phyloP scores from a whole-genome alignment of 2,329 filamentous ascomycete genomes.

The Penicillium sp. region DNA sequence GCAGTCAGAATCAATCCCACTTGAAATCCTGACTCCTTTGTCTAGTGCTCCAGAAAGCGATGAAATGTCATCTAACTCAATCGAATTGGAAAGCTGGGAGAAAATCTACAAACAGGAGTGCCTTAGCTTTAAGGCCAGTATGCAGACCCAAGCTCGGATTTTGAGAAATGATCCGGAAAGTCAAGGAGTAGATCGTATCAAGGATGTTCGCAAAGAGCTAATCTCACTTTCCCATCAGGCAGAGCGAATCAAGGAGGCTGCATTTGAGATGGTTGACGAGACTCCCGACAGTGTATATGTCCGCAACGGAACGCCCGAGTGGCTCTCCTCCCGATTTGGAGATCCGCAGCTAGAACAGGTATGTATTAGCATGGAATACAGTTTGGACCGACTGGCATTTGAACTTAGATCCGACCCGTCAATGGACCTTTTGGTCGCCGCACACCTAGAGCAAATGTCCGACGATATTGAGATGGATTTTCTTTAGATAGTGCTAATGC shows the following conservation, averaged over 20 bases:
- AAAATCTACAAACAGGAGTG: background rate
- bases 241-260: background rate
- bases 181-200: background rate
- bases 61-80: background rate
- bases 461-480: slow-evolving; percentile 2
- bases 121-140: background rate
- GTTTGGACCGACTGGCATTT: background rate
- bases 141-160: background rate
- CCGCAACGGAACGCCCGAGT: background rate
- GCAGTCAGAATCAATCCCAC: too few species aligned
- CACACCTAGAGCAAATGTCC: background rate
- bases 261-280: background rate
- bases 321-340: background rate
- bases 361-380: background rate
- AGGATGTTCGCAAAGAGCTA: background rate
- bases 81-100: background rate
- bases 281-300: background rate
- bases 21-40: background rate
- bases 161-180: background rate
- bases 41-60: background rate
- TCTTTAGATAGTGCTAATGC: background rate
- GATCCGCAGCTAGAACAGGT: background rate
- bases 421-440: background rate
- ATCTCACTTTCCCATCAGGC: background rate
- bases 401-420: background rate